These are phyloP conservation scores for Sclerotinia glacialis DNA, from an alignment of 2,329 filamentous ascomycete genomes.

Conservation along the genomic window DNA sequence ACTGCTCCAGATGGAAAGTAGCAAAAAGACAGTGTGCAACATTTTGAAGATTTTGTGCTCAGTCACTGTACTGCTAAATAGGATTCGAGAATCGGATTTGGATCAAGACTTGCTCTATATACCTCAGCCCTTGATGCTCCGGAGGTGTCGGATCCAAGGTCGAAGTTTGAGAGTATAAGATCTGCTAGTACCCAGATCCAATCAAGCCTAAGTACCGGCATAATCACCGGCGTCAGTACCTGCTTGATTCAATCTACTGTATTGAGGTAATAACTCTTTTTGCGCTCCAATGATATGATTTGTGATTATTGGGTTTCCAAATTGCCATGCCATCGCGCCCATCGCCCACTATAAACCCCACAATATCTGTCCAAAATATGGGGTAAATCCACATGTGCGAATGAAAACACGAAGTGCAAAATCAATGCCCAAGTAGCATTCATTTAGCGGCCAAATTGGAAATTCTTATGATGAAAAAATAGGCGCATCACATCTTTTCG, in stretches of 20 bases:
- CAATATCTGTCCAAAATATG: neutral
- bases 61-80: neutral
- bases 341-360: neutral
- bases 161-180: neutral
- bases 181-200: neutral
- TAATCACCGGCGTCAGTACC: neutral
- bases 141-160: neutral
- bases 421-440: neutral
- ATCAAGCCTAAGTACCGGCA: neutral
- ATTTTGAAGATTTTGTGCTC: neutral
- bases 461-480: conserved; percentile 9
- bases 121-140: neutral
- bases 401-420: neutral
- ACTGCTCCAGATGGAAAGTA: conserved; percentile 13
- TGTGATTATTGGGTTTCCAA: neutral
- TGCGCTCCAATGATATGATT: conserved; percentile 10
- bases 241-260: neutral
- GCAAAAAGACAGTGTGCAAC: neutral
- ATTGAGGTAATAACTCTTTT: conserved; percentile 1
- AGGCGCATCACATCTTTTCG: neutral
- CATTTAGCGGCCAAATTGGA: conserved; percentile 7
- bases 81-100: neutral
- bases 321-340: neutral
- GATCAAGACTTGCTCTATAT: neutral
- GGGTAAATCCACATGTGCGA: conserved; percentile 3